Conservation (phyloP, 495 filamentous ascomycete species). For the Aspergillus funiculosus region DNA sequence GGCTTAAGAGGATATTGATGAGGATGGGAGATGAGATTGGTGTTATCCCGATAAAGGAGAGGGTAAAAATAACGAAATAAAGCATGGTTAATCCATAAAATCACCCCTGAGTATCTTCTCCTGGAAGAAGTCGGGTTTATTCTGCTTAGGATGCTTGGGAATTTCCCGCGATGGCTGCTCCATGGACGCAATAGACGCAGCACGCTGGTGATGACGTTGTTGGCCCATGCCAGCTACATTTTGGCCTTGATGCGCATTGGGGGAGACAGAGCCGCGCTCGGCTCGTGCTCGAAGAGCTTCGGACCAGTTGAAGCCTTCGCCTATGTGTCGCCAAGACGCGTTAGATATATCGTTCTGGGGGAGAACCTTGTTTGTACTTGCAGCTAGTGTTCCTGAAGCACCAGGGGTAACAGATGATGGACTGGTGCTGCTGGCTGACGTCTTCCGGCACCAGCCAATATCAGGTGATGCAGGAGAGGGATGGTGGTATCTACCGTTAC, state of each 20-base stretch:
- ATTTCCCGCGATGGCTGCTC: slow-evolving; percentile 63
- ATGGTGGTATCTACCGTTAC: slow-evolving; percentile 39
- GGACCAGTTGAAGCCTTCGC: slow-evolving; percentile 91
- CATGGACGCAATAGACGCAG: slow-evolving; percentile 63
- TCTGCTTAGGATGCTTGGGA: slow-evolving; percentile 58
- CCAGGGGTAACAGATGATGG: slow-evolving; percentile 14
- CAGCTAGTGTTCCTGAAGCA: slow-evolving; percentile 29
- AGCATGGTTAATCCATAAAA: slow-evolving; percentile 78
- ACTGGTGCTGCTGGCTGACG: slow-evolving; percentile 15
- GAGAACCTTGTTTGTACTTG: slow-evolving; percentile 37
- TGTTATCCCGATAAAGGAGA: no score
- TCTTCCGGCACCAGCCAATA: slow-evolving; percentile 21
- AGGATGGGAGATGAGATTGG: no score
- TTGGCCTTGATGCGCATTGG: slow-evolving; percentile 33
- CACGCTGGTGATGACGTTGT: slow-evolving; percentile 41
- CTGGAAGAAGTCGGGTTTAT: slow-evolving; percentile 84
- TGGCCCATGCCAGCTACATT: slow-evolving; percentile 23
- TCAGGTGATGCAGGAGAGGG: slow-evolving; percentile 28
- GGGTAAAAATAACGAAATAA: slow-evolving; percentile 1
- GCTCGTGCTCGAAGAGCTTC: slow-evolving; percentile 87
- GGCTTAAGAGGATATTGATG: slow-evolving; percentile 1
- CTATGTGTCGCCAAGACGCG: slow-evolving; percentile 53
- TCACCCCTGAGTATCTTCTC: slow-evolving; percentile 96
- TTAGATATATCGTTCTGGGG: slow-evolving; percentile 44
- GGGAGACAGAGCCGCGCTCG: slow-evolving; percentile 62